Evolutionary conservation across 1,139 yeast genomes (phyloP).

Genomic region (Yamadazyma songkhlaensis): DNA sequence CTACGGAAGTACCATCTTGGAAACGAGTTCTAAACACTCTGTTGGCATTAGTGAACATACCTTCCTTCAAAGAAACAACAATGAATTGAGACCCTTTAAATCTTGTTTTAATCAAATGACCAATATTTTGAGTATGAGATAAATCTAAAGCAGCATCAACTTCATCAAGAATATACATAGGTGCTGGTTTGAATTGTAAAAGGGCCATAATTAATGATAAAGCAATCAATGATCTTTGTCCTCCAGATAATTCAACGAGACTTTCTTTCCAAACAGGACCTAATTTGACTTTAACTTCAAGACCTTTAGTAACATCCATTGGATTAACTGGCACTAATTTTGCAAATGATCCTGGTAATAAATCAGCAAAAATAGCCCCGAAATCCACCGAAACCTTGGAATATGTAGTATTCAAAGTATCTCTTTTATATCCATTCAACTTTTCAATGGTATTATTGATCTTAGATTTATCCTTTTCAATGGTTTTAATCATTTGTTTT

Average conservation of each 20-base stretch:
- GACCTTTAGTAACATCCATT: conserved; percentile 82
- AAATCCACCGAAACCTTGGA: conserved; percentile 83
- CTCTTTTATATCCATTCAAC: conserved; percentile 81
- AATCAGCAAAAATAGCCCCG: conserved; percentile 87
- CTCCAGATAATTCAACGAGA: conserved; percentile 93
- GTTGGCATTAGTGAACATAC: conserved; percentile 97
- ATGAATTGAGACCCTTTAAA: conserved; percentile 96
- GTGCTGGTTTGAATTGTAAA: conserved; percentile 94
- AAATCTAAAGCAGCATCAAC: conserved; percentile 98
- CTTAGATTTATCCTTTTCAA: conserved; percentile 86
- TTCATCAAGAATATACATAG: conserved; percentile 95
- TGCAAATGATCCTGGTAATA: conserved; percentile 88
- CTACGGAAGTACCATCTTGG: conserved; percentile 96
- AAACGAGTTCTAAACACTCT: conserved; percentile 89
- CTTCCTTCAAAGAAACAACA: conserved; percentile 94
- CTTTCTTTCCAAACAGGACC: conserved; percentile 97
- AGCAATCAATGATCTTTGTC: conserved; percentile 93
- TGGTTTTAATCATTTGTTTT: conserved; percentile 78
- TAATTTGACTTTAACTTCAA: conserved; percentile 85
- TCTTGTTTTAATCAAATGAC: conserved; percentile 90
- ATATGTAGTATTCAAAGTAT: conserved; percentile 82
- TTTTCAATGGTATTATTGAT: conserved; percentile 87
- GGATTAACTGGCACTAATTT: conserved; percentile 81
- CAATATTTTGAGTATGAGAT: conserved; percentile 96
- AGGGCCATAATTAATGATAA: conserved; percentile 86